These are phyloP conservation scores for Lathyrus aphaca DNA, from an alignment of 306 rosid genomes.

Conservation along the genomic window DNA sequence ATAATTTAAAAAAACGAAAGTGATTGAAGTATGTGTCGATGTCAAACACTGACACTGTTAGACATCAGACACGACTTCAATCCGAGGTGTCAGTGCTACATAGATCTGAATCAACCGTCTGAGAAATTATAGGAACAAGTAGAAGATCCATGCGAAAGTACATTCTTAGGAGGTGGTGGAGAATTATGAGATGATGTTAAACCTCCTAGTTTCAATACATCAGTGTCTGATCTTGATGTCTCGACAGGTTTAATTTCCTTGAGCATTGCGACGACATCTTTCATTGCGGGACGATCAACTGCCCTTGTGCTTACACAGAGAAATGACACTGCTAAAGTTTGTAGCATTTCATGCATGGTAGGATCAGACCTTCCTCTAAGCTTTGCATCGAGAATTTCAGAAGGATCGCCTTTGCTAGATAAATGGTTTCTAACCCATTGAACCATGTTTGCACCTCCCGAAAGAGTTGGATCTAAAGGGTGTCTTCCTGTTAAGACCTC, in stretches of 20 bases:
- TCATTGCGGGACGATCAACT: conserved; percentile 80
- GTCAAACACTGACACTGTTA: not conserved
- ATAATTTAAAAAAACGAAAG: not conserved
- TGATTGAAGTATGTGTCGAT: not conserved
- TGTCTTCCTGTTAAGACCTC: conserved; percentile 94
- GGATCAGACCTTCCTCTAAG: conserved; percentile 81
- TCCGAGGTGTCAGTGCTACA: not conserved
- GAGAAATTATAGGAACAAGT: conserved; percentile 78
- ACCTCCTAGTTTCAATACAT: conserved; percentile 47
- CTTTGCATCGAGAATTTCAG: conserved; percentile 75
- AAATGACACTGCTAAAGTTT: conserved; percentile 80
- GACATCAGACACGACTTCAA: not conserved
- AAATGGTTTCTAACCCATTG: conserved; percentile 91
- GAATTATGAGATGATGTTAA: conserved; percentile 43
- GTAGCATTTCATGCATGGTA: conserved; percentile 89
- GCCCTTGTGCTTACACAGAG: conserved; percentile 63
- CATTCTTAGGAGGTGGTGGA: conserved; percentile 56
- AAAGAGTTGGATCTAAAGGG: conserved; percentile 89
- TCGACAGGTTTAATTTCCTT: conserved; percentile 74
- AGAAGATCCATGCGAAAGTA: conserved; percentile 65
- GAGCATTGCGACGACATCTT: conserved; percentile 90
- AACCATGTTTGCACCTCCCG: conserved; percentile 74
- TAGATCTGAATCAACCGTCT: conserved; percentile 61
- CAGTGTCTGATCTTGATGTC: conserved; percentile 47
- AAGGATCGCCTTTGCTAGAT: conserved; percentile 54